Evolutionary conservation across 2,329 filamentous ascomycete species (phyloP), one percentile per base, ranked within the genome.

Genomic region (Emmonsia crescens): DNA sequence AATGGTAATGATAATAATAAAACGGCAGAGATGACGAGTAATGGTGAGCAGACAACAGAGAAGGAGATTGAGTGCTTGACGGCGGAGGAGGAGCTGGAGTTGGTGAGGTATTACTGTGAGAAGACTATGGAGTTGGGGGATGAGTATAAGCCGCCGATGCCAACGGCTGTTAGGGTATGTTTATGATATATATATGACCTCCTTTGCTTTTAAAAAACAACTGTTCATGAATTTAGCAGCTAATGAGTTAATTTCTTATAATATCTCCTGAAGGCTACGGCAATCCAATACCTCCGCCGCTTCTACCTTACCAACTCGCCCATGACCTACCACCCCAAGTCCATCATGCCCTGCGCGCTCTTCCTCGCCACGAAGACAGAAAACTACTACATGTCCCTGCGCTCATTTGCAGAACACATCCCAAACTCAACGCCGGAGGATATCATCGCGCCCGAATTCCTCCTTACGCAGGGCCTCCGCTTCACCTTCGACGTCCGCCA

Each of bases 291-390:
- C 73, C 83, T 99, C 63, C 89, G 90, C 61, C 89, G 94, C 62
- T 97, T 99, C 81, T 99, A 97, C 78, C 83, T 96, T 44, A 93
- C 89, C 70, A 96, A 97, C 76, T 95, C 89, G 48, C 85, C 92
- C 70, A 96, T 97, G 89, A 96, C 92, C 36, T 97, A 99, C 73
- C 89, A 93, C 64, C 93, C 92, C 0, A 89, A 89, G 64, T 87
- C 91, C 65, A 89, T 97, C 67, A 86, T 96, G 72, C 90, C 92
- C 71, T 94, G 91, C 36, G 90, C 89, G 42, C 83, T 99, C 60
- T 97, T 95, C 79, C 89, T 99, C 66, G 91, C 91, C 10, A 91
- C 88, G 69, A 99, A 99, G 77, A 90, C 91, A 4, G 93, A 99
- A 71, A 90, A 90, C 63, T 84, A 86, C 72, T 92, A 93, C 73